These are phyloP conservation scores for Epichloe aotearoae DNA, from an alignment of 2,329 filamentous ascomycete species.

Conservation along the genomic window DNA sequence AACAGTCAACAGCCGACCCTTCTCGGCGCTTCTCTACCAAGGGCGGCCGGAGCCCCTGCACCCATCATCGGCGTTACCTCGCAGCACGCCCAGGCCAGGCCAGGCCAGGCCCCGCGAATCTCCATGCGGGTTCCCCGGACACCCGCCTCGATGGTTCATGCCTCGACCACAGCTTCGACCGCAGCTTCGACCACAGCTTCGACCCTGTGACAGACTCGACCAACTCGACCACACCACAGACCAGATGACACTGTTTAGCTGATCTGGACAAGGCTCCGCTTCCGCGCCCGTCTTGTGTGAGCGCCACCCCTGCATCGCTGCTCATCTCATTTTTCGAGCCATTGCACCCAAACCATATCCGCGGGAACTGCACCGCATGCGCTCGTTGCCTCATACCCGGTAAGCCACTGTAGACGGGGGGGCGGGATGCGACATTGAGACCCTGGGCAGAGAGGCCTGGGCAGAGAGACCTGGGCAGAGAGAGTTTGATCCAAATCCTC, in stretches of 20 bases:
- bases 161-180: background rate
- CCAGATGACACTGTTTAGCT: background rate
- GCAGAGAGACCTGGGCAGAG: background rate
- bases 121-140: constrained; percentile 18
- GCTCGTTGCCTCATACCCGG: background rate
- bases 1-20: constrained; percentile 14
- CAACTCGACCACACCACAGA: background rate
- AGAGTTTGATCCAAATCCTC: constrained; percentile 1
- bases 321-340: background rate
- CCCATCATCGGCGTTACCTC: constrained; percentile 19
- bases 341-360: background rate
- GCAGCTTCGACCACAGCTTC: background rate
- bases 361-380: background rate
- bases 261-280: constrained; percentile 2
- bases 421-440: constrained; percentile 3
- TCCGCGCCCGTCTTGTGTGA: background rate
- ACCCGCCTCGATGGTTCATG: constrained; percentile 6
- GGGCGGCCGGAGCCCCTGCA: constrained; percentile 5
- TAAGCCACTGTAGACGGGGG: background rate
- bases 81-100: constrained; percentile 18
- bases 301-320: constrained; percentile 1
- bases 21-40: constrained; percentile 23
- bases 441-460: background rate
- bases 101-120: constrained; percentile 7
- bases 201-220: background rate